These are phyloP conservation scores for Hondaea fermentalgiana DNA, from an alignment of 108 stramenopile species.

Conservation along the genomic window DNA sequence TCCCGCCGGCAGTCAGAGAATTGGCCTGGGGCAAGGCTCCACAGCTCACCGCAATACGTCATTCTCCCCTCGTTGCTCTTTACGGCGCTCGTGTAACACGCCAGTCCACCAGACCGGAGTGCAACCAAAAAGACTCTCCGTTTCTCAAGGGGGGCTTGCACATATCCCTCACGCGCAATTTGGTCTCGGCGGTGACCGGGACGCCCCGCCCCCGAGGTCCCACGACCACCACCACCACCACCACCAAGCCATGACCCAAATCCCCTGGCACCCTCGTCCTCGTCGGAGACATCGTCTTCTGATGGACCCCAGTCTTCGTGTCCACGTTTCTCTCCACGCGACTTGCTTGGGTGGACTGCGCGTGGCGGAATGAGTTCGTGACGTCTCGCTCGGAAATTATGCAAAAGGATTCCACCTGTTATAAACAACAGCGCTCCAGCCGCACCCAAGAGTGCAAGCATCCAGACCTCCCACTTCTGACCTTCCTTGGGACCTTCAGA, in stretches of 20 bases:
- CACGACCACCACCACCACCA: too few species aligned
- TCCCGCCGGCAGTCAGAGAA: background rate
- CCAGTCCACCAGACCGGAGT: background rate
- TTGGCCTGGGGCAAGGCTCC: background rate
- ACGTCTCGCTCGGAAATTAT: too few species aligned
- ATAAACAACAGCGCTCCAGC: background rate
- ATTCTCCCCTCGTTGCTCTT: background rate
- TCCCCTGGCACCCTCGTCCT: too few species aligned
- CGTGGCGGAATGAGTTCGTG: too few species aligned
- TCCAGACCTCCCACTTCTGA: background rate
- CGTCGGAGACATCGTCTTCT: too few species aligned
- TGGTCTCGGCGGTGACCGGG: background rate
- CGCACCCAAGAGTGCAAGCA: background rate
- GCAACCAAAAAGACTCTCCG: background rate
- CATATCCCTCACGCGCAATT: background rate
- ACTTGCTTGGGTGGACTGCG: too few species aligned
- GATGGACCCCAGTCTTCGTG: too few species aligned
- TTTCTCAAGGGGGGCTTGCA: background rate
- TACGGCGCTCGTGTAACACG: background rate
- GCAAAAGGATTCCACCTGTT: background rate
- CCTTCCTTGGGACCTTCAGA: background rate
- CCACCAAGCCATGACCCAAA: too few species aligned
- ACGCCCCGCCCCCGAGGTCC: too few species aligned
- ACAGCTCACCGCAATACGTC: background rate
- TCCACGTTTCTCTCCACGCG: too few species aligned